These are phyloP conservation scores for Zea luxurians DNA, from an alignment of 176 grass and related monocot genomes.

Conservation along the genomic window DNA sequence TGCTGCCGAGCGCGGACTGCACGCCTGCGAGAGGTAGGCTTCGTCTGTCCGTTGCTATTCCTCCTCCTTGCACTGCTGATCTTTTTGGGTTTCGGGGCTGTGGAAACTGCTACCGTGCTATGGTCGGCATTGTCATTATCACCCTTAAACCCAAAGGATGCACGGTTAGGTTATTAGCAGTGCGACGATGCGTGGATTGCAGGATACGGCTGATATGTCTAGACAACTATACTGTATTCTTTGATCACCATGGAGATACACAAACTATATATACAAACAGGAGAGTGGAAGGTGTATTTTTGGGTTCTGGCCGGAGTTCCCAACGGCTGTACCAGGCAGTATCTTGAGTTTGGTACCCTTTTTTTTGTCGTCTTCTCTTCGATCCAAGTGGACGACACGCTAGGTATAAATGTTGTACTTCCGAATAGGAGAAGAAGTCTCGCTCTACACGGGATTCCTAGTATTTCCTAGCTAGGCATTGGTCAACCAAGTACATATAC, in stretches of 20 bases:
- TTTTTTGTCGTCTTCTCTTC: no score
- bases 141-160: neutral
- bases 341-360: neutral
- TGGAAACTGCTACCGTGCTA: neutral
- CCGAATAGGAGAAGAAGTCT: neutral
- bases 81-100: neutral
- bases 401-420: neutral
- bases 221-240: neutral
- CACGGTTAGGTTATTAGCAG: neutral
- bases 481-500: neutral
- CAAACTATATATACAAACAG: neutral
- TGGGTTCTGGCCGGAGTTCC: neutral
- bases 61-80: neutral
- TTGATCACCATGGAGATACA: no score
- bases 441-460: neutral
- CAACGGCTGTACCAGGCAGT: neutral
- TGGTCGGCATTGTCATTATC: no score
- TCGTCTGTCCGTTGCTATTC: no score
- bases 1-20: conserved; percentile 50
- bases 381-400: neutral
- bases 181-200: neutral
- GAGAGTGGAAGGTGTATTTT: neutral
- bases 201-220: neutral
- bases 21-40: conserved; percentile 39
- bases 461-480: neutral